These are phyloP conservation scores for Candida sanyiensis DNA, from an alignment of 805 yeast genomes.

Conservation along the genomic window DNA sequence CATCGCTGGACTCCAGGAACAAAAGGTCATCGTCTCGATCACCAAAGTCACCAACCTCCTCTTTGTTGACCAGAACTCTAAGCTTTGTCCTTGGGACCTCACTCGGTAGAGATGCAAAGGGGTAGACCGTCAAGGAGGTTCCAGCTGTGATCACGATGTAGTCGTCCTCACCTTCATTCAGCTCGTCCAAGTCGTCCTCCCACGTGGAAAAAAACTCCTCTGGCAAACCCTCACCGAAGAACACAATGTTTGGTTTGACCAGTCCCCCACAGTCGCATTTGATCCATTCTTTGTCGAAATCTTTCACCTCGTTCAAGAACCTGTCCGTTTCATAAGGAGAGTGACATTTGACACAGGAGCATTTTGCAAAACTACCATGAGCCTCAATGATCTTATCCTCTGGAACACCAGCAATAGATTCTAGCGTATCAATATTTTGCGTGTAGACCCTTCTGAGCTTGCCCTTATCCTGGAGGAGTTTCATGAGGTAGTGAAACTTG, in stretches of 20 bases:
- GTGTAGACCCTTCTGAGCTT: constrained; percentile 70
- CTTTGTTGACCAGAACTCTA: constrained; percentile 70
- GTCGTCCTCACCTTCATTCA: constrained; percentile 29
- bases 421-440: constrained; percentile 91
- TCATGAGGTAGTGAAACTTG: constrained; percentile 69
- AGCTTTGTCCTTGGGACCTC: constrained; percentile 45
- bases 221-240: constrained; percentile 89
- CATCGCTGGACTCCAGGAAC: constrained; percentile 59
- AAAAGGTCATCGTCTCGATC: constrained; percentile 56
- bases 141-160: constrained; percentile 87
- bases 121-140: constrained; percentile 82
- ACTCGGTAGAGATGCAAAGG: constrained; percentile 79
- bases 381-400: constrained; percentile 75
- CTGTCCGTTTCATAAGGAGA: constrained; percentile 43
- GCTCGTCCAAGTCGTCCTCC: constrained; percentile 42
- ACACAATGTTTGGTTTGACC: constrained; percentile 91
- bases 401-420: constrained; percentile 72
- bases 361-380: constrained; percentile 86
- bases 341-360: constrained; percentile 77
- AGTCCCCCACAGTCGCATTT: constrained; percentile 54
- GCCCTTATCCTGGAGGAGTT: constrained; percentile 57
- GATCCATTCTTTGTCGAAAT: constrained; percentile 8
- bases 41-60: constrained; percentile 68
- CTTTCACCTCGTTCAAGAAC: constrained; percentile 35
- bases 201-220: constrained; percentile 57